phyloP scores from a whole-genome alignment of 768 basidiomycete genomes.

The Pholiota conissans region DNA sequence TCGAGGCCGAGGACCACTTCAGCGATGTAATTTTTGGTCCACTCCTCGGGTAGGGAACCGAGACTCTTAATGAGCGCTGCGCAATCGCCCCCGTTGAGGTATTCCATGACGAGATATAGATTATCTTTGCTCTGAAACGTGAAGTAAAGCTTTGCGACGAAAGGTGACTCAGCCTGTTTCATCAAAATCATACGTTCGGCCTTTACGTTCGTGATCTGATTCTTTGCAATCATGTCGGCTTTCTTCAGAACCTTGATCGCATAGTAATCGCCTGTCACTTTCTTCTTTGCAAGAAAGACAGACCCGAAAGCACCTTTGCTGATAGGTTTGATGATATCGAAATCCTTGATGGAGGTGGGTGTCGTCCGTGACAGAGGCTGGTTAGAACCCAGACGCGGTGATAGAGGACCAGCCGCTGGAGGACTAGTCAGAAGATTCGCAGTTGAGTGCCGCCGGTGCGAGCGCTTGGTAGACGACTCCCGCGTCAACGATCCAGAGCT shows the following conservation, averaged over 20 bases:
- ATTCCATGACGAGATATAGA: slow-evolving; percentile 98
- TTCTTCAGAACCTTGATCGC: slow-evolving; percentile 99
- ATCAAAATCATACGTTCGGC: slow-evolving; percentile 99
- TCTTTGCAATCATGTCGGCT: slow-evolving; percentile 99
- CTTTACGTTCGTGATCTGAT: slow-evolving; percentile 99
- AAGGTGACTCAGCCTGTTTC: slow-evolving; percentile 98
- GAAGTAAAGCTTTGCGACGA: slow-evolving; percentile 96
- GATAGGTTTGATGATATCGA: slow-evolving; percentile 99
- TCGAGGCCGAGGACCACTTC: slow-evolving; percentile 95
- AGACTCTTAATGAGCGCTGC: slow-evolving; percentile 95
- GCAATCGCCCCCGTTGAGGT: slow-evolving; percentile 97
- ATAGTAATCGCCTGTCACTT: slow-evolving; percentile 96
- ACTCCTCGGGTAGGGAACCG: slow-evolving; percentile 93
- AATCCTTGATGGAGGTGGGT: slow-evolving; percentile 95
- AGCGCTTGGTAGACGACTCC: slow-evolving; percentile 51
- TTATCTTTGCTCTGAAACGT: slow-evolving; percentile 99
- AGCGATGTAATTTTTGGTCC: slow-evolving; percentile 95
- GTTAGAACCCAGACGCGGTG: slow-evolving; percentile 81
- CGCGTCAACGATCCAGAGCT: slow-evolving; percentile 35
- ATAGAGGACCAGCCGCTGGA: slow-evolving; percentile 67
- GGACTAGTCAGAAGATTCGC: slow-evolving; percentile 64
- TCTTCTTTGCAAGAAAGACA: slow-evolving; percentile 98
- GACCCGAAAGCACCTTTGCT: slow-evolving; percentile 98
- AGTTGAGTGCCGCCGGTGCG: slow-evolving; percentile 73
- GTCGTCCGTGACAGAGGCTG: slow-evolving; percentile 78